A percentile compares a stretch with the other conserved stretches of the same genome.
Evolutionary conservation across 768 basidiomycete genomes (phyloP).

Genomic region (Calocera cornea): DNA sequence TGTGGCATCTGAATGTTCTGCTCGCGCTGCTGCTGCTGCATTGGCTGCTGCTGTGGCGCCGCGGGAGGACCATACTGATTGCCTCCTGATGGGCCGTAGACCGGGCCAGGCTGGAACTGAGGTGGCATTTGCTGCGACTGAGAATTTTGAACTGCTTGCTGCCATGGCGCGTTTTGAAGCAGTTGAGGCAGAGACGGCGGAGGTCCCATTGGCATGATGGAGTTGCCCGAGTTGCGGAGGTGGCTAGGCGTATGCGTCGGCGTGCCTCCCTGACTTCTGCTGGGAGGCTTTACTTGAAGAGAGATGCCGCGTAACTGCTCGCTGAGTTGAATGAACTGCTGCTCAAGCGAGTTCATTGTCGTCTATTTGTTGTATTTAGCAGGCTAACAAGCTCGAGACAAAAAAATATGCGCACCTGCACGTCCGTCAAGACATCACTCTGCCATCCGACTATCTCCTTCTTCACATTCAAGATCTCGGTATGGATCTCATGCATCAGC

Average conservation of each 20-base stretch:
- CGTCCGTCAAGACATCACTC: slow-evolving; percentile 56
- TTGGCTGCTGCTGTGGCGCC: slow-evolving; percentile 14
- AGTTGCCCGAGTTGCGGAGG: slow-evolving; percentile 14
- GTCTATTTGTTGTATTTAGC: slow-evolving; percentile 32
- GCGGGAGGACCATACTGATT: slow-evolving; percentile 20
- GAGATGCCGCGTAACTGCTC: slow-evolving; percentile 63
- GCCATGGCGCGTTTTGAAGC: slow-evolving; percentile 12
- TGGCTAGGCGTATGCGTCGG: slow-evolving; percentile 20
- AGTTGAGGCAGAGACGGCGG: slow-evolving; percentile 31
- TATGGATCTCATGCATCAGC: slow-evolving; percentile 55
- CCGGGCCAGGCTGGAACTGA: slow-evolving; percentile 1
- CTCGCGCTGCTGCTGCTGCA: not conserved
- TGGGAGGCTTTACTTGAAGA: slow-evolving; percentile 30
- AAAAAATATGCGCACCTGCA: slow-evolving; percentile 66
- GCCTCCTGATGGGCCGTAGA: not conserved
- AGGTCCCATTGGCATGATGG: not conserved
- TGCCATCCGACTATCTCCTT: slow-evolving; percentile 73
- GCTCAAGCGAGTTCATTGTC: slow-evolving; percentile 68
- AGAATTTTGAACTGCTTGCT: slow-evolving; percentile 15
- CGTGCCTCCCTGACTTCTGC: not conserved
- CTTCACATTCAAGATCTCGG: slow-evolving; percentile 63
- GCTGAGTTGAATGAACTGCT: slow-evolving; percentile 54
- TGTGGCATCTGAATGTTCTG: slow-evolving; percentile 2
- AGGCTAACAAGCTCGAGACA: not conserved
- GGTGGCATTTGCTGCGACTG: slow-evolving; percentile 7